Base-by-base conservation (phyloP, 805 yeast genomes). In the Zygotorulaspora chibaensis region DNA sequence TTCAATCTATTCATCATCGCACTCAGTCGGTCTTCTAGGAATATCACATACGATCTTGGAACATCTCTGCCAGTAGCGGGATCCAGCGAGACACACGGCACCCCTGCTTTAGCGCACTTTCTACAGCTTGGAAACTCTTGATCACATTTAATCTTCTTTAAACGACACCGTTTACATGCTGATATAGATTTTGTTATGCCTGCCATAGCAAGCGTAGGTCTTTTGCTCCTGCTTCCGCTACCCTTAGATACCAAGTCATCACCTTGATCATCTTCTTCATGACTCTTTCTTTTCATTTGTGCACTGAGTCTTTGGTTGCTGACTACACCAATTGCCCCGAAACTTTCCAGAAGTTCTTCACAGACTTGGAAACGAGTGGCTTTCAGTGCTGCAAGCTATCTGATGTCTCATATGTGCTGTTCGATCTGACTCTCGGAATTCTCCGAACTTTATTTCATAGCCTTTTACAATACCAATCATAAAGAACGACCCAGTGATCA, bases 61-160 rank as follows among this genome's bases (percentile, higher is more conserved):
- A 88, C 79, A 53, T 84, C 88, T 44, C 95, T 71, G 0, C 96
- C 95, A 0, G 96, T 87, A 6, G 89, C 87, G 0, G 95, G 89
- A 61, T 90, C 96, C 2, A 86, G 65, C 0, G 95, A 87, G 3
- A 87, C 80, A 66, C 97, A 89, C 6, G 84, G 86, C 2, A 70
- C 83, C 5, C 79, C 77, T 9, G 85, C 83, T 45, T 71, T 75
- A 13, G 67, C 64, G 62, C 87, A 82, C 51, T 73, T 72, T 23
- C 69, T 65, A 56, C 87, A 83, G 12, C 74, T 65, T 1, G 86
- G 87, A 35, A 71, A 73, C 34, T 69, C 72, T 48, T 81, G 72
- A n/a, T 79, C 76, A 60, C 87, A 82, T 52, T 78, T 79, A 48
- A 80, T 74, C 63, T 81, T 81, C 61, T 77, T 79, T 56, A 79